Conservation (phyloP, 371 early-diverging fungal genomes). For the Blakeslea trispora region DNA sequence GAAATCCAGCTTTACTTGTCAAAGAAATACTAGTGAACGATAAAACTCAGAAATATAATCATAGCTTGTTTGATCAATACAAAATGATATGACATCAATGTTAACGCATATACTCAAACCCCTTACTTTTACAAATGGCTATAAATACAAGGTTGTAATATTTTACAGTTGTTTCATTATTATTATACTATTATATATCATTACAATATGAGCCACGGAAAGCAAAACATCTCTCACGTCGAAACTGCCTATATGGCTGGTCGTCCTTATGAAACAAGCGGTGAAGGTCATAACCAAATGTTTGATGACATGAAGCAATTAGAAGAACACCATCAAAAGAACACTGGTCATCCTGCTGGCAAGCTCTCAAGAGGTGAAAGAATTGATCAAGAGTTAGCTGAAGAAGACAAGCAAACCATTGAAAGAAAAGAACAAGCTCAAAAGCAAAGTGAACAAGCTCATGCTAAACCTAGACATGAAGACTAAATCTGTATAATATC, state of each 20-base stretch:
- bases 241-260: slow-evolving; percentile 28
- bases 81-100: slow-evolving; percentile 14
- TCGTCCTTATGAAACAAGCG: slow-evolving; percentile 19
- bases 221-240: slow-evolving; percentile 17
- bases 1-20: slow-evolving; percentile 6
- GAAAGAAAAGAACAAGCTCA: slow-evolving; percentile 17
- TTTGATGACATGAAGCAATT: slow-evolving; percentile 18
- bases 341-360: slow-evolving; percentile 9
- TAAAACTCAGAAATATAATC: slow-evolving; percentile 1
- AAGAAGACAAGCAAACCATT: slow-evolving; percentile 21
- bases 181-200: not conserved
- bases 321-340: slow-evolving; percentile 6
- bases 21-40: slow-evolving; percentile 3
- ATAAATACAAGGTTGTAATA: not conserved
- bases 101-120: not conserved
- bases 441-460: slow-evolving; percentile 14
- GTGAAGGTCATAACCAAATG: slow-evolving; percentile 21
- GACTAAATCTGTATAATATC: no score
- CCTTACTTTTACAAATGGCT: not conserved
- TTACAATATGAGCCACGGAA: slow-evolving; percentile 1
- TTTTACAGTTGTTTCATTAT: slow-evolving; percentile 1
- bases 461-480: not conserved
- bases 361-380: slow-evolving; percentile 19
- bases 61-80: slow-evolving; percentile 15
- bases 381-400: slow-evolving; percentile 21